phyloP scores from a whole-genome alignment of 495 filamentous ascomycete species.

The Penicillium chermesinum region DNA sequence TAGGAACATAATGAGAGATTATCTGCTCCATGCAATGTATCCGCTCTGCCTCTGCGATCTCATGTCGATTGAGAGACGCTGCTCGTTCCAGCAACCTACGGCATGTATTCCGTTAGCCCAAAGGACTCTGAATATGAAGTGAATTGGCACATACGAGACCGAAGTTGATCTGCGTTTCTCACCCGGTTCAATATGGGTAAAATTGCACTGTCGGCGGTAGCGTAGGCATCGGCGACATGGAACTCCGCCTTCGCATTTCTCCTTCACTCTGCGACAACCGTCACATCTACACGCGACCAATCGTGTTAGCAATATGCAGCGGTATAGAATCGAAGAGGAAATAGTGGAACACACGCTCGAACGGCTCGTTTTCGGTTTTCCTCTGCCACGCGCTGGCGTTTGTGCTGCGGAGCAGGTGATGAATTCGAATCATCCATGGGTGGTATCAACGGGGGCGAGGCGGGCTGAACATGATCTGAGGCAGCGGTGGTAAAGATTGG shows the following conservation, averaged over 20 bases:
- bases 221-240: conserved; percentile 46
- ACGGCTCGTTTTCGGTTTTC: conserved; percentile 48
- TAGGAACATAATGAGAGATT: conserved; percentile 38
- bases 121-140: neutral
- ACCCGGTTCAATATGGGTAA: conserved; percentile 39
- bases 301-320: no score
- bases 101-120: neutral
- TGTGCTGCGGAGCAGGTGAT: conserved; percentile 31
- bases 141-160: conserved; percentile 25
- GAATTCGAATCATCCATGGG: conserved; percentile 25
- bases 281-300: conserved; percentile 32
- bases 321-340: no score
- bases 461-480: conserved; percentile 26
- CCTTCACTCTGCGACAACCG: conserved; percentile 46
- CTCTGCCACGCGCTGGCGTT: conserved; percentile 45
- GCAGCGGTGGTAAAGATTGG: conserved; percentile 3
- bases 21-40: conserved; percentile 43
- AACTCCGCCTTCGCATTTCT: conserved; percentile 50
- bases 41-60: conserved; percentile 40
- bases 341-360: conserved; percentile 30
- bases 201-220: conserved; percentile 46
- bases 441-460: conserved; percentile 18
- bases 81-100: conserved; percentile 35
- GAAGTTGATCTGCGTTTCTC: conserved; percentile 36
- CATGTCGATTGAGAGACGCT: conserved; percentile 34